Evolutionary conservation across 208 protist species (phyloP), one percentile per base, ranked within the genome.

Genomic region (Trichomonas tenax): DNA sequence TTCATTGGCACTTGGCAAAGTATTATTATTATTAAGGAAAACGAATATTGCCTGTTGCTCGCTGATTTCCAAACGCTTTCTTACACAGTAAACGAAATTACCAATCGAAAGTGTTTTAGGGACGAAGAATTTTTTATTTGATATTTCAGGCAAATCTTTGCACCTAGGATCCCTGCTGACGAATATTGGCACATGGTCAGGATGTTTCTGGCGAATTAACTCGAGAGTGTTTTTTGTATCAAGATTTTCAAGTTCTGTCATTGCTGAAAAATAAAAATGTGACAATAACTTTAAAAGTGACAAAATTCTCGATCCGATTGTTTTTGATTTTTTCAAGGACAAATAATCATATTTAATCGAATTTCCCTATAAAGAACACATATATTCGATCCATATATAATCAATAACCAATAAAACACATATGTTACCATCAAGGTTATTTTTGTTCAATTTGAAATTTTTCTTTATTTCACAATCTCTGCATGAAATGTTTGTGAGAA

Each of bases 51-150:
- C 45, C 4, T 95, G 34, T n/a, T 44, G 6, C 38, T 34, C 34
- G 4, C 44, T 44, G 9, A 95, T 34, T 15, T 95, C 40, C 1
- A 95, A 26, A 46, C 86, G 8, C 26, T 95, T 95, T 36, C 86
- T 6, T 58, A 95, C 86, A 26, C 26, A 34, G 31, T 46, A 95
- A 34, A 95, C 45, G 31, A 95, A 95, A 38, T 95, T 34, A n/a
- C 44, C 86, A 9, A 95, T 36, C 11, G 86, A 95, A 58, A 95
- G 86, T 21, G 26, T 44, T 49, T 44, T 49, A 17, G 86, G 36
- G 9, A 95, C 86, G 10, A 95, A 95, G 51, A 95, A 63, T 95
- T 95, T 95, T 95, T 46, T n/a, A 34, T 48, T 95, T 95, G 36
- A 15, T 6, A 95, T 95, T 38, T 95, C 86, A 36, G 40, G 40